These are phyloP conservation scores for Cytospora leucostoma DNA, from an alignment of 2,329 filamentous ascomycete species.

Conservation along the genomic window DNA sequence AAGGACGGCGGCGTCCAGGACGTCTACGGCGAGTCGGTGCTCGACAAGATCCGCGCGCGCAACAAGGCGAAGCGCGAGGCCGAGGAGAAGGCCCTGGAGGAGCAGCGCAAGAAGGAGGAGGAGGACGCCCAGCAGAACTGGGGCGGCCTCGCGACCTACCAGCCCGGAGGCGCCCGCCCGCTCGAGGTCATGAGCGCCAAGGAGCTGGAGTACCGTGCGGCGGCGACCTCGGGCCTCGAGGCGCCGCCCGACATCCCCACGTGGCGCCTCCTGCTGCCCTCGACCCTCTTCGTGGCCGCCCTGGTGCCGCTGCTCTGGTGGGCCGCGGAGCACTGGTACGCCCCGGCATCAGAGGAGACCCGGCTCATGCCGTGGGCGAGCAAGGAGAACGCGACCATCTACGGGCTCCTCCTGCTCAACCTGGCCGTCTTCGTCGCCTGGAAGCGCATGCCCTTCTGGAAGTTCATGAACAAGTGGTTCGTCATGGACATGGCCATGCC, in stretches of 20 bases:
- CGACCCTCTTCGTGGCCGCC: conserved; percentile 49
- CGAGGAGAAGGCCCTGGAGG: conserved; percentile 47
- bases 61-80: conserved; percentile 53
- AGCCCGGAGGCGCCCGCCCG: conserved; percentile 12
- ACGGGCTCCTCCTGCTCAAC: conserved; percentile 62
- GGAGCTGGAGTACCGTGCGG: conserved; percentile 45
- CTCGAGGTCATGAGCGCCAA: conserved; percentile 39
- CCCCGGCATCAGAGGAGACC: conserved; percentile 47
- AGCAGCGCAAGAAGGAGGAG: conserved; percentile 44
- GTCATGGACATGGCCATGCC: conserved; percentile 66
- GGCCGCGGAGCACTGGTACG: conserved; percentile 44
- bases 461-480: conserved; percentile 68
- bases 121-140: conserved; percentile 40
- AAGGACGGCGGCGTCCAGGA: conserved; percentile 41
- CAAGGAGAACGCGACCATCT: conserved; percentile 65
- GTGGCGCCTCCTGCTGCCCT: conserved; percentile 59
- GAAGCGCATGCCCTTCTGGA: conserved; percentile 66
- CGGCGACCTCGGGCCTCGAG: conserved; percentile 52
- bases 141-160: conserved; percentile 45
- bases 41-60: conserved; percentile 58
- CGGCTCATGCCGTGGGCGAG: conserved; percentile 63
- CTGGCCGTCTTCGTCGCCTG: conserved; percentile 58
- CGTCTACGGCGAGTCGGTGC: conserved; percentile 58
- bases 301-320: conserved; percentile 44
- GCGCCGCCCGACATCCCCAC: conserved; percentile 52